Evolutionary conservation across 257 asterid species (phyloP).

Genomic region (Solanum rostratum): DNA sequence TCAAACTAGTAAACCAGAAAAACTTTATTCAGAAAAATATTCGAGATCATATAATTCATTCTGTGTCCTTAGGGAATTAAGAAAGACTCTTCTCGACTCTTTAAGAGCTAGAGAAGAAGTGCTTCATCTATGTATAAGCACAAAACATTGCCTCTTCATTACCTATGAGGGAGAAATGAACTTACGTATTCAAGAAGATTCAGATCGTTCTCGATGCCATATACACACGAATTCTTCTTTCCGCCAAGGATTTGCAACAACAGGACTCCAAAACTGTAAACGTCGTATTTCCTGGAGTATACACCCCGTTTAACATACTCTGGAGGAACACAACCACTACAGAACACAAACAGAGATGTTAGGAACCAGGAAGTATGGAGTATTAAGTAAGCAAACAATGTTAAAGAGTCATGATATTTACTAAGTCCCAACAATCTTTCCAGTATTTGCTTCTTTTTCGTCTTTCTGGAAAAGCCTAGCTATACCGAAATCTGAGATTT

Average conservation of each 20-base stretch:
- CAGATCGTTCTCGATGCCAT: conserved; percentile 14
- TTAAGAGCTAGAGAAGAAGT: no score
- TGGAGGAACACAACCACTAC: conserved; percentile 34
- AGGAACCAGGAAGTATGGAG: no score
- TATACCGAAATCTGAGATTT: conserved; percentile 25
- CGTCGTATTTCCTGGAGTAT: conserved; percentile 30
- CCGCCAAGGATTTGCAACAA: conserved; percentile 31
- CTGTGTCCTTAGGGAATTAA: no score
- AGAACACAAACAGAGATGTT: neutral
- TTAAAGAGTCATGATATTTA: conserved; percentile 2
- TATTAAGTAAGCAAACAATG: neutral
- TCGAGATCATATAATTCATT: neutral
- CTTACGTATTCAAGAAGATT: conserved; percentile 17
- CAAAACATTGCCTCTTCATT: neutral
- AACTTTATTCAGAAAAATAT: no score
- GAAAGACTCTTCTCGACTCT: no score
- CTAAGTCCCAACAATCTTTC: conserved; percentile 30
- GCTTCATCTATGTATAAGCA: no score
- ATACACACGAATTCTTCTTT: conserved; percentile 13
- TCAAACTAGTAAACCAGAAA: neutral
- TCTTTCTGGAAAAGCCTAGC: conserved; percentile 23
- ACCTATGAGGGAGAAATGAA: neutral
- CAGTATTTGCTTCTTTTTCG: conserved; percentile 18
- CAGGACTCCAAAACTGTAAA: conserved; percentile 32
- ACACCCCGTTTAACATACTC: conserved; percentile 25